Percentiles rank a stretch among this genome's conserved stretches.
Evolutionary conservation across 2,329 filamentous ascomycete genomes (phyloP).

Genomic region (Xylaria sp.): DNA sequence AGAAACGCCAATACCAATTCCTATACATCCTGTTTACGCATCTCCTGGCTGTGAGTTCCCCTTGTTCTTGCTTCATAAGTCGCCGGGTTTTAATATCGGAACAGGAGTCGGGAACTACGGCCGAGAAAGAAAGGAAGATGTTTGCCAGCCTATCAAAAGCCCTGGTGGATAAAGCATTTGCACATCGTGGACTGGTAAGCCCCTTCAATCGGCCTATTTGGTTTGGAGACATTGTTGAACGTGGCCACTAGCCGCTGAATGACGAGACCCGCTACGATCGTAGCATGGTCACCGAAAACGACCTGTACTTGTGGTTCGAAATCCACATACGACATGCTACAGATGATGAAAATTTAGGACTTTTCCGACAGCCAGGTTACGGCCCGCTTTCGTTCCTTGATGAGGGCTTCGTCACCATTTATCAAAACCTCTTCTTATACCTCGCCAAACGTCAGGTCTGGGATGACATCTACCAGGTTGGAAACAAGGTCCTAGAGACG

Average conservation of each 20-base stretch:
- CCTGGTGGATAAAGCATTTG: slow-evolving; percentile 31
- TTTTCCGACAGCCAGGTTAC: slow-evolving; percentile 23
- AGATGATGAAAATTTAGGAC: slow-evolving; percentile 23
- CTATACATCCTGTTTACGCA: slow-evolving; percentile 59
- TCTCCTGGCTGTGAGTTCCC: slow-evolving; percentile 51
- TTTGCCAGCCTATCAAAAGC: slow-evolving; percentile 51
- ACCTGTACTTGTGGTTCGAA: slow-evolving; percentile 30
- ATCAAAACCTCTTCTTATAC: slow-evolving; percentile 19
- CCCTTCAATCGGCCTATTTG: background rate
- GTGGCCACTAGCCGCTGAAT: slow-evolving; percentile 11
- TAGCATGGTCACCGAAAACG: slow-evolving; percentile 20
- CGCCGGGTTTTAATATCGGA: slow-evolving; percentile 5
- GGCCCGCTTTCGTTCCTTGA: slow-evolving; percentile 28
- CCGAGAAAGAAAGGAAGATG: slow-evolving; percentile 52
- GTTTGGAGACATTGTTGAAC: background rate
- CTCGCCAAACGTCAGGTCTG: slow-evolving; percentile 19
- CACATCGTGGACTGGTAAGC: slow-evolving; percentile 21
- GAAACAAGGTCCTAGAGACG: slow-evolving; percentile 24
- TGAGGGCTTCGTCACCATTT: slow-evolving; percentile 23
- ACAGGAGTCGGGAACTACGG: slow-evolving; percentile 34
- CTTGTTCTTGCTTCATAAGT: background rate
- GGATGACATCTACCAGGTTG: slow-evolving; percentile 25
- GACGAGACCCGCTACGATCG: slow-evolving; percentile 1
- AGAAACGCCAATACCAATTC: slow-evolving; percentile 54
- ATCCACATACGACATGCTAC: slow-evolving; percentile 25